Evolutionary conservation across 2,329 filamentous ascomycete genomes (phyloP).

Genomic region (Arachnomyces sp.): DNA sequence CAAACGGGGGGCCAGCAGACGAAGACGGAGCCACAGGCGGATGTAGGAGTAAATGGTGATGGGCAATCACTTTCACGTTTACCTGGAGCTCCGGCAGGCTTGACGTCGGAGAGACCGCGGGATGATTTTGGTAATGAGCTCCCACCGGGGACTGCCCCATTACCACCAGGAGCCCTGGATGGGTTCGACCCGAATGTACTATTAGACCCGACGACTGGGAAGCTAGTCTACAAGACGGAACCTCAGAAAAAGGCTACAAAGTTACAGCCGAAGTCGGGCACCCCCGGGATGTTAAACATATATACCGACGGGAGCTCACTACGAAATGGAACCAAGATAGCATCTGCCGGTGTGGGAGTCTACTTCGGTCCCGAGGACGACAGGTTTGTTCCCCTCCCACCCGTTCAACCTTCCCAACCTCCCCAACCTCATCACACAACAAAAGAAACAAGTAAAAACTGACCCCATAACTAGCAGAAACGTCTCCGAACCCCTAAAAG

Average conservation of each 20-base stretch:
- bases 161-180: conserved; percentile 50
- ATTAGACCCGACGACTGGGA: conserved; percentile 46
- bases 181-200: conserved; percentile 53
- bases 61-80: conserved; percentile 21
- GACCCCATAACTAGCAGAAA: conserved; percentile 42
- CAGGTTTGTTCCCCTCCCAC: conserved; percentile 39
- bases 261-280: conserved; percentile 30
- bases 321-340: conserved; percentile 47
- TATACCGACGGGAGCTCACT: conserved; percentile 57
- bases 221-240: conserved; percentile 47
- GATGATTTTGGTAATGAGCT: conserved; percentile 37
- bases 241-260: conserved; percentile 43
- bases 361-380: conserved; percentile 54
- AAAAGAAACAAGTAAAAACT: conserved; percentile 12
- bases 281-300: conserved; percentile 47
- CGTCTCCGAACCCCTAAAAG: conserved; percentile 66
- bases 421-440: neutral
- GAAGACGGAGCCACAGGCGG: conserved; percentile 1
- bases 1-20: conserved; percentile 7
- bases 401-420: conserved; percentile 7
- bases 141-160: conserved; percentile 47
- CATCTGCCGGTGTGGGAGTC: conserved; percentile 54
- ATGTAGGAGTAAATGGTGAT: conserved; percentile 1
- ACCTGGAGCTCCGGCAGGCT: conserved; percentile 23
- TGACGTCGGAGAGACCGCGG: conserved; percentile 33